Conservation (phyloP, 805 yeast genomes). For the Cyberlindnera petersonii region DNA sequence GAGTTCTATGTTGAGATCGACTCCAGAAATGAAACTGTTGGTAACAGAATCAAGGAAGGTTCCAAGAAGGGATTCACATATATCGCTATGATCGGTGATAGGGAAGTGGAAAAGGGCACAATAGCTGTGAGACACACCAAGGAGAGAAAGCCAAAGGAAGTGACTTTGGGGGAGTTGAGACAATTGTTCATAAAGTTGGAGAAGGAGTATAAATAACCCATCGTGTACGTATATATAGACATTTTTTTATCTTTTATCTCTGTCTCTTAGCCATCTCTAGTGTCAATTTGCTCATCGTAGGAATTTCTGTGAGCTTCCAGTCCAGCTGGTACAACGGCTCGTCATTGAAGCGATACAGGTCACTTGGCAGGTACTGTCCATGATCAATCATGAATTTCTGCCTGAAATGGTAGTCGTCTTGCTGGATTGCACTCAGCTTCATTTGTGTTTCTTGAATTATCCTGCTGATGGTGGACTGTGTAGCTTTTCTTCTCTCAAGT, state of each 20-base stretch:
- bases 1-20: conserved; percentile 73
- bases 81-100: conserved; percentile 83
- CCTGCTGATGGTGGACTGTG: conserved; percentile 37
- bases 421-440: conserved; percentile 36
- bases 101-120: conserved; percentile 58
- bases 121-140: conserved; percentile 62
- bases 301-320: conserved; percentile 3
- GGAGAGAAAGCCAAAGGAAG: conserved; percentile 38
- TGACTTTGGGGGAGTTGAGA: conserved; percentile 49
- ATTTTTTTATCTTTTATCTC: neutral
- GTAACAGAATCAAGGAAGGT: conserved; percentile 77
- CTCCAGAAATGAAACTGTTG: conserved; percentile 70
- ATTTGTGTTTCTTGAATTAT: conserved; percentile 40
- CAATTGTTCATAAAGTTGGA: conserved; percentile 53
- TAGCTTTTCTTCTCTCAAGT: conserved; percentile 43
- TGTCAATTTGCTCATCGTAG: conserved; percentile 1
- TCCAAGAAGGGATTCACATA: conserved; percentile 69
- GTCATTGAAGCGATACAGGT: conserved; percentile 41
- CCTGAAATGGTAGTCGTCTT: conserved; percentile 42
- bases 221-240: neutral
- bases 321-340: conserved; percentile 13
- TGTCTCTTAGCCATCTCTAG: conserved; percentile 4
- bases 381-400: conserved; percentile 40
- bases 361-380: conserved; percentile 54
- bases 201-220: conserved; percentile 33